Evolutionary conservation across 2,329 filamentous ascomycete genomes (phyloP).

Genomic region (Ophiostoma novo-ulmi): DNA sequence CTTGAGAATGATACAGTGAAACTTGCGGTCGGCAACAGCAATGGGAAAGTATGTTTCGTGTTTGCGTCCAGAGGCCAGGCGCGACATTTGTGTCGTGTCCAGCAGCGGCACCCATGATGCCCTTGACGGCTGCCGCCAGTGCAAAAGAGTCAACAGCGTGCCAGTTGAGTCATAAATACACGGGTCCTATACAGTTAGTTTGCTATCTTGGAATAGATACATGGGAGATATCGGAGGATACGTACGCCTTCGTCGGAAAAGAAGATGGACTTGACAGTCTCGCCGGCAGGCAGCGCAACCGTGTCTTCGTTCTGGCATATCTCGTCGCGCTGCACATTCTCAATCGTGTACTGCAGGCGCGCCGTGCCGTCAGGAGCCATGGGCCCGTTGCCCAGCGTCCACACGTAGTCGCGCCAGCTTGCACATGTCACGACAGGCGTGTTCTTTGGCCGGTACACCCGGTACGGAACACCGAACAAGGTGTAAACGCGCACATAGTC

Average conservation of each 20-base stretch:
- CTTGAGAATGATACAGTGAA: conserved; percentile 99
- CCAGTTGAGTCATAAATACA: conserved; percentile 95
- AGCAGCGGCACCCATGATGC: conserved; percentile 89
- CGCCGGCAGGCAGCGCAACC: conserved; percentile 72
- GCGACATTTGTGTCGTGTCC: conserved; percentile 77
- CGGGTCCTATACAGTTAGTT: conserved; percentile 55
- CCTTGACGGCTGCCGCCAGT: conserved; percentile 82
- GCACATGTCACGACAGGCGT: conserved; percentile 86
- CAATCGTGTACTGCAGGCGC: conserved; percentile 81
- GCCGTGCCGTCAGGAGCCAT: conserved; percentile 72
- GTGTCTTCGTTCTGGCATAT: conserved; percentile 93
- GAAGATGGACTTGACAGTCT: conserved; percentile 74
- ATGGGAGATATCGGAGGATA: not conserved
- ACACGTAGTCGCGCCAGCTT: conserved; percentile 92
- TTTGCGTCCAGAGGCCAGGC: conserved; percentile 78
- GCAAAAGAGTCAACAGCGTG: conserved; percentile 77
- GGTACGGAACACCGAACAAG: conserved; percentile 81
- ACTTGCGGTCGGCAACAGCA: conserved; percentile 82
- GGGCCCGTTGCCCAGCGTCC: conserved; percentile 90
- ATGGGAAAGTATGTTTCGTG: conserved; percentile 92
- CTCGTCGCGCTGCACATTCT: conserved; percentile 89
- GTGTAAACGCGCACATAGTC: conserved; percentile 92
- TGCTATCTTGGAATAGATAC: not conserved
- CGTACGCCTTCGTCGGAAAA: conserved; percentile 73
- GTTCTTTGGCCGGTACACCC: conserved; percentile 87